A percentile compares a stretch with the other conserved stretches of the same genome.
Conservation (phyloP, 2,329 filamentous ascomycete genomes). For the Magnaporthales sp. region DNA sequence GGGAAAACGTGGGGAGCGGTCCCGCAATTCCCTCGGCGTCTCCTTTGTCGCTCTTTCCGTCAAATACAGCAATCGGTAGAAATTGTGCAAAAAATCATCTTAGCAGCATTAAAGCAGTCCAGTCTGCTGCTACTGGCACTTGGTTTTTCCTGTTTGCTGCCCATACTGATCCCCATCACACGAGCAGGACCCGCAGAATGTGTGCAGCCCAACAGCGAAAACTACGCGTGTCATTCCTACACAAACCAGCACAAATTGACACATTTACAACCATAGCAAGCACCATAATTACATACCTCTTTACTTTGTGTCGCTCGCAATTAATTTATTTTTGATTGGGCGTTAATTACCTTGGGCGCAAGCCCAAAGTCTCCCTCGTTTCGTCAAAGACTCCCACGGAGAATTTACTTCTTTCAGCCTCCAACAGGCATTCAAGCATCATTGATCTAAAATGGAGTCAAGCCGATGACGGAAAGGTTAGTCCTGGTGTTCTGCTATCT, state of each 20-base stretch:
- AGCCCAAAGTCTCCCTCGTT: background rate
- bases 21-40: background rate
- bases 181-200: background rate
- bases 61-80: background rate
- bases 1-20: background rate
- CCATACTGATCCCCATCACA: background rate
- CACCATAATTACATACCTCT: too few species aligned
- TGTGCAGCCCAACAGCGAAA: too few species aligned
- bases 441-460: background rate
- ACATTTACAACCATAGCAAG: too few species aligned
- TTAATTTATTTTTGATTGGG: too few species aligned
- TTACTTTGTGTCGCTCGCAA: too few species aligned
- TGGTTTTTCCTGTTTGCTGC: too few species aligned
- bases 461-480: background rate
- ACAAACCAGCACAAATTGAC: too few species aligned
- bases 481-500: background rate
- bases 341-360: background rate
- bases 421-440: background rate
- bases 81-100: background rate
- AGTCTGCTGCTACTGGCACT: background rate
- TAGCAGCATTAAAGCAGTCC: background rate
- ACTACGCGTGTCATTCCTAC: too few species aligned
- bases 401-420: background rate
- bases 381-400: background rate
- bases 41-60: background rate